Evolutionary conservation across 768 basidiomycete species (phyloP), one percentile per base, ranked within the genome.

Genomic region (Rhodocollybia butyracea): DNA sequence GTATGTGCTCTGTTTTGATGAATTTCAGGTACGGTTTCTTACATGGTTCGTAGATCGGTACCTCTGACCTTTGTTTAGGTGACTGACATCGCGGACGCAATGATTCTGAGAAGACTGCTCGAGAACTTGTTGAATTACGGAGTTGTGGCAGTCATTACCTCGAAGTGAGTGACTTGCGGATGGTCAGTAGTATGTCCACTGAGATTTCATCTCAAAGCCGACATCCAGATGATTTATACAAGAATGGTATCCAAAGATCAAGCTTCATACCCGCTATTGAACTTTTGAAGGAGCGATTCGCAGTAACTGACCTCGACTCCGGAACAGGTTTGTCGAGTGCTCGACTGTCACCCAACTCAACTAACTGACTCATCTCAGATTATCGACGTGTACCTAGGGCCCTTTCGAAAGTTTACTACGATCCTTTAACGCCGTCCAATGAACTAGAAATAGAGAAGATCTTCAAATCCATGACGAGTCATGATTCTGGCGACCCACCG

Each of bases 31-130:
- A 67, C 62, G 75, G 57, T 57, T 53, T 59, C 46, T 53, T 64
- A 56, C 32, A 24, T 4, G 21, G 34, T 51, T 30, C 45, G 45
- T 31, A 46, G 39, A 39, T 19, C 31, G 7, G 19, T n/a, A 62
- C 38, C 50, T 10, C 54, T 48, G 11, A 29, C 40, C 24, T 51
- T 12, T 10, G 12, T 26, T 42, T 62, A 91, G 88, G 91, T 97
- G 6, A 98, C 96, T 15, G 96, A 98, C 71, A 98, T 98, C 57
- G 94, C 91, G 21, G 94, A 97, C 61, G 96, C 97, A 15, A 98
- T 99, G 97, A 95, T 99, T 59, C 80, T 99, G 26, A 79, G 95
- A 38, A 84, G 94, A 46, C 76, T 99, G 19, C 74, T 99, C 45
- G 95, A 98, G 68, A 77, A 80, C n/a, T 71, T 99, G 61, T 76